Conservation (phyloP, 2,329 filamentous ascomycete species). For the Sclerotinia nivalis region DNA sequence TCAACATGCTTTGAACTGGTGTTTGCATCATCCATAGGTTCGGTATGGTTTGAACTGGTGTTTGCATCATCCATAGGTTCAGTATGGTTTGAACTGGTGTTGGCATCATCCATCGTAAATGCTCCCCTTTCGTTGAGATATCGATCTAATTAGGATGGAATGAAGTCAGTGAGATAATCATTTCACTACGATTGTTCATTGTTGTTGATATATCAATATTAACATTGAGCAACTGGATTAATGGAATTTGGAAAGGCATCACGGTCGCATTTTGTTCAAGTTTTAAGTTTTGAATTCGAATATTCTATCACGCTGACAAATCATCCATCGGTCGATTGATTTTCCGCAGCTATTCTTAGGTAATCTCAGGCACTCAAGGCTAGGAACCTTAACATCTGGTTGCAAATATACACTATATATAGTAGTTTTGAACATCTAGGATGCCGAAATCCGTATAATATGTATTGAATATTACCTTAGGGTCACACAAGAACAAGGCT, state of each 20-base stretch:
- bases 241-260: background rate
- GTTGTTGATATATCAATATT: background rate
- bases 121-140: too few species aligned
- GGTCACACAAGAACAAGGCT: background rate
- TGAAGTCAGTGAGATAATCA: background rate
- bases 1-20: conserved; percentile 8
- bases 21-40: background rate
- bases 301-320: background rate
- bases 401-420: too few species aligned
- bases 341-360: background rate
- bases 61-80: background rate
- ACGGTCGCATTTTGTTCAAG: background rate
- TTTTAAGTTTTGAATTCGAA: background rate
- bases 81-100: background rate
- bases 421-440: too few species aligned
- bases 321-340: background rate
- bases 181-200: background rate
- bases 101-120: background rate
- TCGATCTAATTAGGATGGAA: background rate
- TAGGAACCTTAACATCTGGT: too few species aligned
- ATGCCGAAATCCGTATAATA: too few species aligned
- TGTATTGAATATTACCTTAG: too few species aligned
- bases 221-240: background rate
- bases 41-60: background rate
- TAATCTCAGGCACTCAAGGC: too few species aligned